phyloP scores from a whole-genome alignment of 1,284 basidiomycete genomes.

The Apiotrichum siamense region DNA sequence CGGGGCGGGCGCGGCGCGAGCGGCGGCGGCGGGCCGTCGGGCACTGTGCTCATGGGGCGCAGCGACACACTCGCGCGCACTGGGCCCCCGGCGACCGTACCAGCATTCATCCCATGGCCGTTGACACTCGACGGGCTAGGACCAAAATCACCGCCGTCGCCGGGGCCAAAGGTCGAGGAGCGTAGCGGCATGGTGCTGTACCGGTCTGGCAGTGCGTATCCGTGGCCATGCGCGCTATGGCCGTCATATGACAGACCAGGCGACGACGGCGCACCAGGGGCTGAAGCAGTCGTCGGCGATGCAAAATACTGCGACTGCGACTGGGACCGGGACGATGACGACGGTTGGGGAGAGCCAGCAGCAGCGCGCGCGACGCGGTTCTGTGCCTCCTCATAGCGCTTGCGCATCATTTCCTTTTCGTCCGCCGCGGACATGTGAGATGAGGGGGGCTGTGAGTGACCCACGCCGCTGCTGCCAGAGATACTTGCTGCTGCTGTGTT shows the following conservation, averaged over 20 bases:
- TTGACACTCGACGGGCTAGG: too few relatives aligned
- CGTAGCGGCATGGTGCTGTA: too few relatives aligned
- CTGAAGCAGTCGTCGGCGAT: background rate
- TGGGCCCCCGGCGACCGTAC: background rate
- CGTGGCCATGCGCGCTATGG: too few relatives aligned
- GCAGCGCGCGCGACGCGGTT: background rate
- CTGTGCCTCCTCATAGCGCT: constrained; percentile 47
- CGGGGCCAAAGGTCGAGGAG: too few relatives aligned
- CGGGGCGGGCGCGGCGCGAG: constrained; percentile 37
- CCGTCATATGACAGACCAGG: too few relatives aligned
- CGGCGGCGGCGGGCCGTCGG: constrained; percentile 34
- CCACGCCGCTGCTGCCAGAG: background rate
- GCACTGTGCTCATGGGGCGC: background rate
- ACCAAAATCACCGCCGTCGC: too few relatives aligned
- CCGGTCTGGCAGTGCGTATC: too few relatives aligned
- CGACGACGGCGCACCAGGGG: too few relatives aligned
- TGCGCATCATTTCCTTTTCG: constrained; percentile 25
- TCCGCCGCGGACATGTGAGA: constrained; percentile 13
- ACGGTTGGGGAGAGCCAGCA: background rate
- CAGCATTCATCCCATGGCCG: too few relatives aligned
- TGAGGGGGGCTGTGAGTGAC: background rate
- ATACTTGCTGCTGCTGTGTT: background rate
- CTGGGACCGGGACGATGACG: too few relatives aligned
- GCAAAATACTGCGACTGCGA: background rate
- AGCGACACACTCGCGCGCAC: background rate